Conservation (phyloP, 179 eudicot genomes). For the Carnegiea gigantea region DNA sequence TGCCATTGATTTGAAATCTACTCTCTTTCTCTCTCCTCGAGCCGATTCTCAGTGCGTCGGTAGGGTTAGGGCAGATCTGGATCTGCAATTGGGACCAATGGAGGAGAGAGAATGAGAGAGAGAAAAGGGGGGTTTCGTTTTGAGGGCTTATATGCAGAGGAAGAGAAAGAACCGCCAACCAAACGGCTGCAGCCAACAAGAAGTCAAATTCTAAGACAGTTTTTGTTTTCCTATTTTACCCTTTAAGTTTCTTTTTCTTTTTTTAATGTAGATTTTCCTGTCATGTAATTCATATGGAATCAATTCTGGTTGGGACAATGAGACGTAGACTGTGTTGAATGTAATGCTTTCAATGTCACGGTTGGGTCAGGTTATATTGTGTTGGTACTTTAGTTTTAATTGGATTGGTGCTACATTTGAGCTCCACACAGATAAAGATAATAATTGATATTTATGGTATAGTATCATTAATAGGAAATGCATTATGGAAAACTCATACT, state of each 20-base stretch:
- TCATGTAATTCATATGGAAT: too few relatives aligned
- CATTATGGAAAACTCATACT: too few relatives aligned
- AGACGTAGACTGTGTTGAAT: too few relatives aligned
- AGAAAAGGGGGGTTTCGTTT: background rate
- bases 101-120: background rate
- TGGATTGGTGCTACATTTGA: too few relatives aligned
- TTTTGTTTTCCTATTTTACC: background rate
- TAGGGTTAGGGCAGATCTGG: background rate
- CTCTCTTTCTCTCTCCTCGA: background rate
- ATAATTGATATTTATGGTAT: too few relatives aligned
- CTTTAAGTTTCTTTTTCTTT: background rate
- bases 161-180: background rate
- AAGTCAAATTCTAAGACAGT: background rate
- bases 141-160: background rate
- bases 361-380: too few relatives aligned
- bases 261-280: too few relatives aligned
- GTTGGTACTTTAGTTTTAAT: too few relatives aligned
- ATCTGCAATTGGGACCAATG: constrained; percentile 1
- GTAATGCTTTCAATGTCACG: too few relatives aligned
- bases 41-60: constrained; percentile 1
- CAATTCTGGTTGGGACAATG: too few relatives aligned
- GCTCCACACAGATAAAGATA: too few relatives aligned
- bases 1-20: background rate
- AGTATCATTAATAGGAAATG: too few relatives aligned
- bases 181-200: constrained; percentile 6